Evolutionary conservation across 1,139 yeast genomes (phyloP).

Genomic region (Kodamaea suecica): DNA sequence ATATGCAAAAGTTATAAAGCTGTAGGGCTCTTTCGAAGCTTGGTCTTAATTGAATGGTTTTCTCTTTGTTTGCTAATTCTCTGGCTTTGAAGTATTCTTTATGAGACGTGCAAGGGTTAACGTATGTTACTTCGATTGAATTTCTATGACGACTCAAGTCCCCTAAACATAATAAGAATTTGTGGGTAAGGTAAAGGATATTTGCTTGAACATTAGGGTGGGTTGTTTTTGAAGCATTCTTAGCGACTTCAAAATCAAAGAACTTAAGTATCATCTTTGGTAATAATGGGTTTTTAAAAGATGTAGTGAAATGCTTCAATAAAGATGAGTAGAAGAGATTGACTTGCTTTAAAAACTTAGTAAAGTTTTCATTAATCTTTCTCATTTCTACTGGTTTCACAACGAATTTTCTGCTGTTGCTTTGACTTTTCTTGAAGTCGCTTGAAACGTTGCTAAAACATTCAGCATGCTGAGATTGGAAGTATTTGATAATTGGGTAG

Average conservation of each 20-base stretch:
- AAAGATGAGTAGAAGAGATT: conserved; percentile 45
- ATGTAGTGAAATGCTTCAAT: conserved; percentile 35
- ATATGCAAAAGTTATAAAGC: conserved; percentile 50
- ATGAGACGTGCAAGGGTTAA: conserved; percentile 34
- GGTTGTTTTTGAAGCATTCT: conserved; percentile 15
- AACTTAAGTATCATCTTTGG: conserved; percentile 27
- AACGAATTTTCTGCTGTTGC: conserved; percentile 18
- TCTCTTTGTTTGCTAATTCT: conserved; percentile 35
- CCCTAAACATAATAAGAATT: conserved; percentile 56
- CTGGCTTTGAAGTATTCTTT: conserved; percentile 34
- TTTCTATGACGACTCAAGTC: conserved; percentile 59
- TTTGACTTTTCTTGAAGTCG: conserved; percentile 19
- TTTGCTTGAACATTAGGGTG: conserved; percentile 34
- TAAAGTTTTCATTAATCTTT: conserved; percentile 50
- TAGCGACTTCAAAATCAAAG: conserved; percentile 20
- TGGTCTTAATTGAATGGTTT: conserved; percentile 20
- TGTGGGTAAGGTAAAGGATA: conserved; percentile 48
- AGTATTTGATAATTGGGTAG: conserved; percentile 60
- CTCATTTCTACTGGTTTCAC: conserved; percentile 52
- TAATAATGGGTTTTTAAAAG: conserved; percentile 32
- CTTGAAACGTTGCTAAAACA: conserved; percentile 18
- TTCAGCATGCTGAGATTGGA: conserved; percentile 39
- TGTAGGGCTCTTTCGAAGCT: conserved; percentile 36
- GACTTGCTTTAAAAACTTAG: conserved; percentile 46
- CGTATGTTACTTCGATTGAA: conserved; percentile 40